Percentiles rank a stretch among this genome's conserved stretches.
phyloP scores from a whole-genome alignment of 768 basidiomycete genomes.

The Baorangia bicolor region DNA sequence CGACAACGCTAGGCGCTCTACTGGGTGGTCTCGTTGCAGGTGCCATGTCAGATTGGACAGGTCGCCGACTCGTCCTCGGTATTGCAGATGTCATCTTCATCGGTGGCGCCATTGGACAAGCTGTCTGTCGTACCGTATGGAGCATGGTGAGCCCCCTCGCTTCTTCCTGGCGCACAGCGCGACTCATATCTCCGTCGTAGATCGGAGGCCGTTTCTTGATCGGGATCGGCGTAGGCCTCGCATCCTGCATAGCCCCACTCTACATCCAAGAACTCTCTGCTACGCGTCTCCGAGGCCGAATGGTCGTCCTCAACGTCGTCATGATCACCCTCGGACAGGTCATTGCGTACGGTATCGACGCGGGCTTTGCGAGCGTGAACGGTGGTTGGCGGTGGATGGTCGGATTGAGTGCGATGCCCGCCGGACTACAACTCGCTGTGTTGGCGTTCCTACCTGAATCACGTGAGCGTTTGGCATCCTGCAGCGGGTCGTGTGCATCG shows the following conservation, averaged over 20 bases:
- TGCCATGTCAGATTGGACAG: slow-evolving; percentile 68
- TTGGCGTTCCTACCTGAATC: slow-evolving; percentile 74
- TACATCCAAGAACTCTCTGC: slow-evolving; percentile 87
- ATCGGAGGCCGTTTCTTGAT: slow-evolving; percentile 76
- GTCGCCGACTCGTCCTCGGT: slow-evolving; percentile 60
- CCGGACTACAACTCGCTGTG: slow-evolving; percentile 57
- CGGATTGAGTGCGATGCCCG: slow-evolving; percentile 69
- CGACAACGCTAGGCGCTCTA: slow-evolving; percentile 75
- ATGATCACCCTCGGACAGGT: slow-evolving; percentile 81
- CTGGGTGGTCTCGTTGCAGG: slow-evolving; percentile 72
- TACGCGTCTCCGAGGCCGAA: slow-evolving; percentile 65
- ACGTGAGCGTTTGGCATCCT: slow-evolving; percentile 45
- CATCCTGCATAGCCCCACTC: slow-evolving; percentile 76
- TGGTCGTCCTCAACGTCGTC: slow-evolving; percentile 82
- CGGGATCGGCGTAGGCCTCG: slow-evolving; percentile 70
- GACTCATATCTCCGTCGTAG: slow-evolving; percentile 28
- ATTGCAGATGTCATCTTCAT: slow-evolving; percentile 74
- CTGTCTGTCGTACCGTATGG: slow-evolving; percentile 68
- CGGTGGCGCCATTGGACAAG: slow-evolving; percentile 68
- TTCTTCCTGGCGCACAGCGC: background rate
- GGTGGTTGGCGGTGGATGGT: slow-evolving; percentile 86
- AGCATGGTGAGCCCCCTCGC: slow-evolving; percentile 51
- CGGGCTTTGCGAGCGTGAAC: slow-evolving; percentile 55
- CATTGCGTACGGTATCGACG: slow-evolving; percentile 74
- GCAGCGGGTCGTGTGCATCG: background rate